phyloP scores from a whole-genome alignment of 805 yeast genomes.

The Saccharomycopsis vini region DNA sequence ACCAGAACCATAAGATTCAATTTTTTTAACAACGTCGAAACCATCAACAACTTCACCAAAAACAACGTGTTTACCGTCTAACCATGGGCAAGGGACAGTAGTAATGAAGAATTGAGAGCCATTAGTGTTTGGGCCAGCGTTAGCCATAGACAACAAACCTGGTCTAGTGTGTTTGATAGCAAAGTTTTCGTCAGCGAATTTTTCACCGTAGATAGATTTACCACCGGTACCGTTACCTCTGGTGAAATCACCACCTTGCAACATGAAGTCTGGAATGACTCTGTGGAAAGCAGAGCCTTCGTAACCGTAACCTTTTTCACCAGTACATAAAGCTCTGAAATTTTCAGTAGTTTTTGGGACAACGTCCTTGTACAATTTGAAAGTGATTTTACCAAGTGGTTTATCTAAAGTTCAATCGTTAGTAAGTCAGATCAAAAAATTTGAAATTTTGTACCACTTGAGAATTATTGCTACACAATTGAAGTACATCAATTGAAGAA shows the following conservation, averaged over 20 bases:
- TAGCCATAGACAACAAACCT: slow-evolving; percentile 90
- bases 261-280: slow-evolving; percentile 95
- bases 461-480: too few species aligned
- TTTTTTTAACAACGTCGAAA: slow-evolving; percentile 64
- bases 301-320: slow-evolving; percentile 95
- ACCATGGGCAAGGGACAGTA: slow-evolving; percentile 79
- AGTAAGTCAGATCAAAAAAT: too few species aligned
- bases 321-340: slow-evolving; percentile 91
- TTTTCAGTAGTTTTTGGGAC: slow-evolving; percentile 95
- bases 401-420: too few species aligned
- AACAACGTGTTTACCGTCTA: slow-evolving; percentile 91
- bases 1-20: slow-evolving; percentile 63
- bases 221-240: slow-evolving; percentile 97
- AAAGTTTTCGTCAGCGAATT: slow-evolving; percentile 74
- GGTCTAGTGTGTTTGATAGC: slow-evolving; percentile 65
- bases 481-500: too few species aligned
- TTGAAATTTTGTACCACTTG: too few species aligned
- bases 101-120: slow-evolving; percentile 97
- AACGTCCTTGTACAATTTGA: slow-evolving; percentile 81
- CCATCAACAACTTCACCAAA: slow-evolving; percentile 89
- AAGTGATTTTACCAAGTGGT: slow-evolving; percentile 74
- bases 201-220: slow-evolving; percentile 76
- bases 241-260: slow-evolving; percentile 96
- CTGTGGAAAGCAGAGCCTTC: slow-evolving; percentile 90
- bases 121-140: slow-evolving; percentile 97